Conservation (phyloP, 768 basidiomycete species). For the Lentinus tigrinus region DNA sequence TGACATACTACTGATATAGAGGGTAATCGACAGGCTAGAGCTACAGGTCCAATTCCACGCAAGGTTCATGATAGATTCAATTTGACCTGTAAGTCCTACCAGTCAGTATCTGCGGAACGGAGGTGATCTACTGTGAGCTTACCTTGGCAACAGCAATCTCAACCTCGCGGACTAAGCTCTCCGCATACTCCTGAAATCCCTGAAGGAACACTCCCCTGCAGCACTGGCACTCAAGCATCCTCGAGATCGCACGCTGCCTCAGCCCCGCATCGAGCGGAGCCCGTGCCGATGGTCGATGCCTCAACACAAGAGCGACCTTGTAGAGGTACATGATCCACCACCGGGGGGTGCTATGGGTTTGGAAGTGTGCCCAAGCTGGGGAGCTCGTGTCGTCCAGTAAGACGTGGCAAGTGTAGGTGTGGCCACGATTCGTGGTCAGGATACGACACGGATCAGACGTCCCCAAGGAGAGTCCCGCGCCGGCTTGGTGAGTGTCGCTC, state of each 20-base stretch:
- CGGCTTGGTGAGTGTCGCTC: neutral
- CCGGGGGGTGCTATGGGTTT: conserved; percentile 9
- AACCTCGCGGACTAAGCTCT: conserved; percentile 3
- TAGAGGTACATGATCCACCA: conserved; percentile 18
- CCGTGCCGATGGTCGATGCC: conserved; percentile 11
- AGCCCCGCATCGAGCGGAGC: conserved; percentile 14
- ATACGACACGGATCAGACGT: neutral
- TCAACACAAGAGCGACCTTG: conserved; percentile 13
- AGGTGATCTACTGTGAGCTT: neutral
- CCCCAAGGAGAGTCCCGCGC: neutral
- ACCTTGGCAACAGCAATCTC: conserved; percentile 6
- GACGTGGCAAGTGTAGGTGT: conserved; percentile 8
- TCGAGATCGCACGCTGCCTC: conserved; percentile 8
- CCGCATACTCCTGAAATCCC: conserved; percentile 13
- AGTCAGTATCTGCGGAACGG: too few relatives aligned
- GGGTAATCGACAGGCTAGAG: too few relatives aligned
- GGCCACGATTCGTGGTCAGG: neutral
- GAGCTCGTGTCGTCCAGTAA: conserved; percentile 12
- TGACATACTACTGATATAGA: too few relatives aligned
- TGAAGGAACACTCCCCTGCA: conserved; percentile 12
- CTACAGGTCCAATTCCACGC: too few relatives aligned
- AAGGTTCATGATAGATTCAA: too few relatives aligned
- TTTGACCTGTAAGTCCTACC: too few relatives aligned
- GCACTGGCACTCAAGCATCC: conserved; percentile 12
- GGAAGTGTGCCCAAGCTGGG: conserved; percentile 15